Percentiles rank a stretch among this genome's conserved stretches.
These are phyloP conservation scores for Phytophthora sp. DNA, from an alignment of 352 stramenopile species.

Conservation along the genomic window DNA sequence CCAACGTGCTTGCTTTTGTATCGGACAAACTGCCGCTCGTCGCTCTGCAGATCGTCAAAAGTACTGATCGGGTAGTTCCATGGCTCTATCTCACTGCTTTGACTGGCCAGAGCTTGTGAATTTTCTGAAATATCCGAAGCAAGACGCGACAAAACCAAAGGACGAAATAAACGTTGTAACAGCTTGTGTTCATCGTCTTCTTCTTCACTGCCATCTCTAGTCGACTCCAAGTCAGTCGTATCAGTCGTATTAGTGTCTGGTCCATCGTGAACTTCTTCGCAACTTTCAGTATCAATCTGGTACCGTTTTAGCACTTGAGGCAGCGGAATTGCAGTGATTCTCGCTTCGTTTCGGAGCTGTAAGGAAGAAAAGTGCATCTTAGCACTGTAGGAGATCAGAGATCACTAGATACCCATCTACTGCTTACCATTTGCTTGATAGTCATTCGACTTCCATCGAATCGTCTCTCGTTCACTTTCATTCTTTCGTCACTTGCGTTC, in stretches of 20 bases:
- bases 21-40: slow-evolving; percentile 74
- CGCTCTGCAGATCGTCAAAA: slow-evolving; percentile 60
- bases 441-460: slow-evolving; percentile 78
- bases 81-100: slow-evolving; percentile 34
- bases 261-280: slow-evolving; percentile 29
- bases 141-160: neutral
- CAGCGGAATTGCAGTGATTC: slow-evolving; percentile 47
- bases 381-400: too few species aligned
- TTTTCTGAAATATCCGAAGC: neutral
- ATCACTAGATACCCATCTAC: neutral
- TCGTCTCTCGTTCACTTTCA: slow-evolving; percentile 24
- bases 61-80: slow-evolving; percentile 76
- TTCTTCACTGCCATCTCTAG: slow-evolving; percentile 1
- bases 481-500: neutral
- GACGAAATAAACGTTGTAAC: slow-evolving; percentile 37
- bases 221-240: too few species aligned
- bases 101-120: neutral
- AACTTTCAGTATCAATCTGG: slow-evolving; percentile 62
- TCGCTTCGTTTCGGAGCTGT: slow-evolving; percentile 48
- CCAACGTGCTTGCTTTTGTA: slow-evolving; percentile 63
- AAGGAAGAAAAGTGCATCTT: neutral
- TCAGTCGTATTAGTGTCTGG: neutral
- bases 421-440: slow-evolving; percentile 55
- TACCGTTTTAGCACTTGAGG: slow-evolving; percentile 51
- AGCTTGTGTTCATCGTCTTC: slow-evolving; percentile 29